Base-by-base conservation (phyloP, 805 yeast species). In the Candida jianshihensis region DNA sequence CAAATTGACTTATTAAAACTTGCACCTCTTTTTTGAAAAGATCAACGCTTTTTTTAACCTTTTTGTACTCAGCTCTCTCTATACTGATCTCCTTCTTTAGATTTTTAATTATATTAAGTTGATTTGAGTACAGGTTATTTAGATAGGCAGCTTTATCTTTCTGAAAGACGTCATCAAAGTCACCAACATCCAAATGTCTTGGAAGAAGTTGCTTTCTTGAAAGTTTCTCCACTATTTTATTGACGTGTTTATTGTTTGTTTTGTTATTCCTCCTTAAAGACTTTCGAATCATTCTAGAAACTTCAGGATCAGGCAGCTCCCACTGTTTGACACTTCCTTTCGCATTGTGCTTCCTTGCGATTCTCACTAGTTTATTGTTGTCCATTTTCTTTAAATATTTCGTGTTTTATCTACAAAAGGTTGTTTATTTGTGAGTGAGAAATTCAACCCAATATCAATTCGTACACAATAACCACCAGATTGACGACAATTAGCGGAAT, bases 401-500 rank as follows among this genome's bases (percentile, higher is more conserved):
- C n/a, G n/a, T n/a, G n/a, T n/a, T n/a, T 24, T 24, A 12, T 24
- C n/a, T 5, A 20, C n/a, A 14, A 26, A 14, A 8, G 11, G 6
- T 9, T 15, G 18, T 6, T 14, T 26, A 14, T 26, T 13, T 26
- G n/a, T n/a, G n/a, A n/a, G n/a, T n/a, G n/a, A n/a, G n/a, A n/a
- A n/a, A 26, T 14, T 24, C 59, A 83, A 38, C 90, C 90, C 43
- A 81, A 61, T 11, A 81, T 51, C 49, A 83, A 57, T 56, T 82
- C 90, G 61, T 85, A 84, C 17, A 76, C 46, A 35, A 84, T 81
- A 19, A 85, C 81, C 30, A 78, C 41, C 3, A 76, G 59, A 53
- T 84, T 84, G 21, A 81, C 66, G 29, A 73, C 76, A 40, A 84
- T 83, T 47, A 84, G 65, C 11, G 90, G 89, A 33, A 86, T 72